Evolutionary conservation across 2,329 filamentous ascomycete species (phyloP), one percentile per base, ranked within the genome.

Genomic region (Sphaerulina vaccinii): DNA sequence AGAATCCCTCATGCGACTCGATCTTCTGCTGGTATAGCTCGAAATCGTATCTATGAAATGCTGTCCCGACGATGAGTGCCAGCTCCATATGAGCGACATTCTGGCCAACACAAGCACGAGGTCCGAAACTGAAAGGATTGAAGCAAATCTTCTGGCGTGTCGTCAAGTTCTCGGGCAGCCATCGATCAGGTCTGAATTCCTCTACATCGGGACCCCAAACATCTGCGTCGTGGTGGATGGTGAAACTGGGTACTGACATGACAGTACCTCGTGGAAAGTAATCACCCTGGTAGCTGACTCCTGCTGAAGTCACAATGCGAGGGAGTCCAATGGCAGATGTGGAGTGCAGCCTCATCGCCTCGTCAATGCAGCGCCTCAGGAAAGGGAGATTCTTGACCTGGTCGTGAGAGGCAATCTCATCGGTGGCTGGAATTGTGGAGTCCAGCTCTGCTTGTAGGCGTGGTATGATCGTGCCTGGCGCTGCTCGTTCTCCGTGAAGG

Each of bases 71-170:
- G 43, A 68, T 69, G 32, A 71, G 51, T 13, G 65, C 58, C 47
- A 70, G 48, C 32, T 69, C 67, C 64, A 71, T 71, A 10, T 67
- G 59, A 1, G 69, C 69, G 2, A 71, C 62, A 51, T 71, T 70
- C 38, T 66, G 65, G 2, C 68, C 68, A 38, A 71, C 67, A 50
- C 68, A 71, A 15, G 68, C 68, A n/a, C 69, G 55, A 0, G 69
- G 68, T 0, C 68, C 69, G 42, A 67, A 68, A 22, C 63, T 68
- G 50, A 71, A 71, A 3, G 67, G 66, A 33, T 68, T 67, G 49
- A 70, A 70, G n/a, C 59, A 59, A 41, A 64, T 64, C 53, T 69
- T 69, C 54, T 66, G 65, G 13, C 55, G 48, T 21, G 57, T 51
- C 2, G 61, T 65, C 33, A 65, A 41, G 23, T 49, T 67, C 3